Base-by-base conservation (phyloP, 208 protist genomes). In the Naegleria fowleri region DNA sequence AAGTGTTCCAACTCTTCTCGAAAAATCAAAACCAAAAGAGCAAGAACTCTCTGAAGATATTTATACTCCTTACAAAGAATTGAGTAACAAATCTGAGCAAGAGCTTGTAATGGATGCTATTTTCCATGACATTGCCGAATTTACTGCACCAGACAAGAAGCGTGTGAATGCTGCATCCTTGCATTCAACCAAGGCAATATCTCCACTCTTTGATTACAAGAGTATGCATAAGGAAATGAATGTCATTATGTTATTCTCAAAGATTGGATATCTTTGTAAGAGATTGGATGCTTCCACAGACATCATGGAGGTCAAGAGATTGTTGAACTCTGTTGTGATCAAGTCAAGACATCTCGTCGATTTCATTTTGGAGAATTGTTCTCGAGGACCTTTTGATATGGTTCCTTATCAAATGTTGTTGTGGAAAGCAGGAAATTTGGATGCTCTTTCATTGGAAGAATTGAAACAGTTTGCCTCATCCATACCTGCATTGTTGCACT, bases 331-430 rank as follows among this genome's bases (percentile, higher is more conserved):
- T 36, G 67, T n/a, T 36, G 67, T 79, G 7, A 5, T n/a, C 19
- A 51, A 33, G 15, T 51, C 15, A 38, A 52, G n/a, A 52, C n/a
- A 87, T 40, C 59, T 89, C 5, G 39, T 89, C 39, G 41, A 55
- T 6, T 89, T 43, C 39, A 40, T 40, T 22, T 67, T 67, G 15
- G 1, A 19, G 59, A 58, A 89, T 13, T 41, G 48, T 41, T 67
- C 86, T 36, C 51, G 86, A 41, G 6, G 9, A n/a, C 86, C 86
- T 29, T 5, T 52, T 19, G 86, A 89, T 38, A 33, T 89, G 19
- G 86, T 67, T 25, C 86, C 86, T 41, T 89, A 89, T 67, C 86
- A 89, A 67, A 39, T 40, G 5, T 67, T 89, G 13, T 38, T 89
- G 13, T 89, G 86, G 86, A 40, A 33, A 36, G 6, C n/a, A 36